Evolutionary conservation across 352 stramenopile genomes (phyloP), one percentile per base, ranked within the genome.

Genomic region (Pythium grandisporangium): DNA sequence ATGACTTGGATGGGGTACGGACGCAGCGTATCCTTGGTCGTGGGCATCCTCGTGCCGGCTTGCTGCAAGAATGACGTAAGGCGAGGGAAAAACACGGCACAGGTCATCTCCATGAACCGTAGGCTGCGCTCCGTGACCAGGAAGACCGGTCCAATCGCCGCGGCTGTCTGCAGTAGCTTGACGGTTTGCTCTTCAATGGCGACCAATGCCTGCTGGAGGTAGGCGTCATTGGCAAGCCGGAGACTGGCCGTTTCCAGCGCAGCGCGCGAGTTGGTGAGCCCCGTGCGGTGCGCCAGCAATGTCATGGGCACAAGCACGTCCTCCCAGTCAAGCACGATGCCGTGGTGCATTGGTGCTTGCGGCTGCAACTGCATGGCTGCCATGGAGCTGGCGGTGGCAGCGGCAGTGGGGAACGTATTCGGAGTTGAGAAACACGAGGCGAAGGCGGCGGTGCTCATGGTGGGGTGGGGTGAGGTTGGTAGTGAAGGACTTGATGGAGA

Each of bases 241-340:
- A 27, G 30, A 11, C 58, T 56, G 1, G 65, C 70, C 20, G 51
- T 38, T 16, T 64, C 57, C 38, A 81, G 44, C 5, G 56, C 48
- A 2, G 45, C 37, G 21, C 52, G 54, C 6, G 65, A 66, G 10
- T 64, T 35, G 23, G 65, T 47, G 5, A 84, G 56, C 3, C 67
- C 65, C n/a, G 74, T 27, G 7, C 66, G 67, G 10, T 61, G 37
- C 6, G 46, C 45, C 25, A 84, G 55, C 25, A 67, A 57, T 23
- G 67, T 51, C 46, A 71, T 61, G 14, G 70, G 70, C 12, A 58
- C 55, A 5, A 84, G 42, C 6, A 81, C 67, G 47, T 84, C 63
- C 42, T 84, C 70, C 67, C 67, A 84, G 25, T 62, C 57, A 30
- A 84, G 51, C 34, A 79, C 61, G 37, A 84, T 56, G 13, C 47